These are phyloP conservation scores for Didymella pinodella DNA, from an alignment of 2,329 filamentous ascomycete genomes.

Conservation along the genomic window DNA sequence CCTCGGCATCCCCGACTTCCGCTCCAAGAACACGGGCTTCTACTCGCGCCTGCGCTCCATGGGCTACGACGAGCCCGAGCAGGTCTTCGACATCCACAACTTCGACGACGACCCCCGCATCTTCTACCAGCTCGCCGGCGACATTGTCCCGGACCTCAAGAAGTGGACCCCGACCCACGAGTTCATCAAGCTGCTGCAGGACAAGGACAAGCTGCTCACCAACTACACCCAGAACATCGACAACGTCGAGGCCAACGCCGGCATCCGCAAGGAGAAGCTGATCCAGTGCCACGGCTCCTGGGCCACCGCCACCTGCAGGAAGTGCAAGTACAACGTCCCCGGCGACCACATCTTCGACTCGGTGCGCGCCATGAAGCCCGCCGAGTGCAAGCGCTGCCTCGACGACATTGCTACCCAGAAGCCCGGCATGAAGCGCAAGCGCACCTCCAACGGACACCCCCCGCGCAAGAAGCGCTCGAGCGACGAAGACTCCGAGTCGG, in stretches of 20 bases:
- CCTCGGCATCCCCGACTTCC: slow-evolving; percentile 95
- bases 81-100: slow-evolving; percentile 90
- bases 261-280: slow-evolving; percentile 80
- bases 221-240: slow-evolving; percentile 99
- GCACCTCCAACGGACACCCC: slow-evolving; percentile 56
- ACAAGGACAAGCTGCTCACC: slow-evolving; percentile 87
- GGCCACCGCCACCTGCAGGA: slow-evolving; percentile 86
- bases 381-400: slow-evolving; percentile 77
- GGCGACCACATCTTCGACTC: slow-evolving; percentile 82
- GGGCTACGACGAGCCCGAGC: slow-evolving; percentile 83
- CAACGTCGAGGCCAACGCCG: slow-evolving; percentile 88
- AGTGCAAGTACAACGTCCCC: slow-evolving; percentile 76
- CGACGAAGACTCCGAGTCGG: slow-evolving; percentile 62
- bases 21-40: slow-evolving; percentile 89
- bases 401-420: slow-evolving; percentile 60
- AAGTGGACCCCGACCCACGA: slow-evolving; percentile 90
- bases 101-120: slow-evolving; percentile 86
- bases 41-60: slow-evolving; percentile 85
- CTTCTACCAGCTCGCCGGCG: slow-evolving; percentile 90
- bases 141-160: slow-evolving; percentile 82
- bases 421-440: slow-evolving; percentile 61
- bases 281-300: slow-evolving; percentile 98
- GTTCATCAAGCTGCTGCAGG: slow-evolving; percentile 89
- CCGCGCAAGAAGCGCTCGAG: slow-evolving; percentile 59
- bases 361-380: slow-evolving; percentile 77